Base-by-base conservation (phyloP, 2,329 filamentous ascomycete species). In the Teratosphaeria gauchensis region DNA sequence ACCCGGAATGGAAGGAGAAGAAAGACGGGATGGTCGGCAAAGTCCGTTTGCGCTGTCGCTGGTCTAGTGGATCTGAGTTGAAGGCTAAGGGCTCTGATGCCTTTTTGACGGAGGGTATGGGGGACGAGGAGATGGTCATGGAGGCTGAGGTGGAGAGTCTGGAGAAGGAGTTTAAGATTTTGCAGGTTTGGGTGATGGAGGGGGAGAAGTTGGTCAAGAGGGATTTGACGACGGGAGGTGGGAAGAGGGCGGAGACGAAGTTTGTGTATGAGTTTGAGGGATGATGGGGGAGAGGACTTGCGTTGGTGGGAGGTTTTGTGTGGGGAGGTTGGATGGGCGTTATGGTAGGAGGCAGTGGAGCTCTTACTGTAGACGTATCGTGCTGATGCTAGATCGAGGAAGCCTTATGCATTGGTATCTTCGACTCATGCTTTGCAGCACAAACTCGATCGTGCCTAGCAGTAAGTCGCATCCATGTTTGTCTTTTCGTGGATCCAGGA, bases 161-260 rank as follows among this genome's bases (percentile, higher is more conserved):
- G 46, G 54, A 59, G 38, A 12, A 53, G 38, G 52, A 46, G 51
- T 54, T 58, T 56, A 28, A 53, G 54, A 58, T 38, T 46, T 56
- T 58, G 51, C 61, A 65, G 57, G 56, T 65, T 35, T 65, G 62
- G 62, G 58, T 60, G 42, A 53, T 65, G 46, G 62, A 64, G 38
- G 48, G 58, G n/a, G 61, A 53, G 14, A 59, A 57, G 54, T 56
- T 65, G 33, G 58, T 65, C 14, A 64, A 59, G 59, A 62, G 63
- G 59, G 57, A 61, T 31, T 55, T 65, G n/a, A 64, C 59, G 1
- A 59, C 57, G 16, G 35, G 35, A 33, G 56, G 35, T 31, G 58
- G 56, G n/a, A 51, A 59, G 30, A 63, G 58, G 42, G 62, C 59
- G 52, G 64, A 64, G 56, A 62, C 48, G 21, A 61, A 54, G 54